A percentile compares a stretch with the other conserved stretches of the same genome.
Conservation (phyloP, 805 yeast genomes). For the Kuraishia capsulata region DNA sequence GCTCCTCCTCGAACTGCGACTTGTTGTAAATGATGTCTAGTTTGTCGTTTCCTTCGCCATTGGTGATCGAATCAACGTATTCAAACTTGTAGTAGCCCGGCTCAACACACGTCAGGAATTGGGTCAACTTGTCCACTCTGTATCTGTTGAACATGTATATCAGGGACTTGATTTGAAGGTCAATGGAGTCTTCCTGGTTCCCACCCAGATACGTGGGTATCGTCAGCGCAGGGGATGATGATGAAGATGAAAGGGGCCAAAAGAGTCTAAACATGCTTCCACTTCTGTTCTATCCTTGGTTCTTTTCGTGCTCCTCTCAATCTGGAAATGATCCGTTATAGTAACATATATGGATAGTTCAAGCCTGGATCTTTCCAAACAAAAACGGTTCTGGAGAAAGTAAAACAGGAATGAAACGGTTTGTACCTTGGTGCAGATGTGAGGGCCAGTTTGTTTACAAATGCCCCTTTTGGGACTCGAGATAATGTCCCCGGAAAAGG, state of each 20-base stretch:
- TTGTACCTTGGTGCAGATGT: too few species aligned
- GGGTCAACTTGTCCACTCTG: conserved; percentile 29
- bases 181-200: conserved; percentile 44
- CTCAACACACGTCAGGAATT: conserved; percentile 27
- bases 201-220: conserved; percentile 42
- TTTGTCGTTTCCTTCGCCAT: conserved; percentile 20
- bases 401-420: too few species aligned
- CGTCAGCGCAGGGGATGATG: conserved; percentile 23
- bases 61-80: conserved; percentile 6
- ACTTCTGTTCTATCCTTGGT: too few species aligned
- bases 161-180: conserved; percentile 52
- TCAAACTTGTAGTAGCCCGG: conserved; percentile 17
- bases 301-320: too few species aligned
- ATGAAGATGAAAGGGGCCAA: conserved; percentile 23
- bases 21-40: conserved; percentile 50
- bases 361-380: too few species aligned
- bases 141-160: conserved; percentile 48
- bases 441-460: too few species aligned
- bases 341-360: too few species aligned
- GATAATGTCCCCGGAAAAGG: too few species aligned
- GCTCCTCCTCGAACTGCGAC: conserved; percentile 26
- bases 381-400: too few species aligned
- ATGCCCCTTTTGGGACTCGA: too few species aligned
- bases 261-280: conserved; percentile 20
- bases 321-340: too few species aligned